A percentile compares a stretch with the other conserved stretches of the same genome.
These are phyloP conservation scores for Aspergillus ochraceus DNA, from an alignment of 2,329 filamentous ascomycete species.

Conservation along the genomic window DNA sequence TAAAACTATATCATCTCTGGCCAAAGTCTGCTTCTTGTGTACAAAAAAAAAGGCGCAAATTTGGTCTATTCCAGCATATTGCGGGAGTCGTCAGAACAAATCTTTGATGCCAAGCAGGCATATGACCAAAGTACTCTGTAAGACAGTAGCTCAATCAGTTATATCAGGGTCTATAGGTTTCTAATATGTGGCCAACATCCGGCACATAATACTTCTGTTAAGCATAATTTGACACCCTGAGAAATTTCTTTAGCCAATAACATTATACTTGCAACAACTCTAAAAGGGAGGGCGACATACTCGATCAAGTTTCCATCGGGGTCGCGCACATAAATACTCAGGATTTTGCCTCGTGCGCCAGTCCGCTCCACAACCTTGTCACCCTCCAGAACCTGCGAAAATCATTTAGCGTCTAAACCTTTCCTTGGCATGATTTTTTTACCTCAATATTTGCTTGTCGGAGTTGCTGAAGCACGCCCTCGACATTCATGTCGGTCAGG, in stretches of 20 bases:
- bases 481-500: conserved; percentile 53
- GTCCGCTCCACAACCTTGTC: conserved; percentile 55
- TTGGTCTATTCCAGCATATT: too few relatives aligned
- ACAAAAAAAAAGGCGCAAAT: too few relatives aligned
- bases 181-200: too few relatives aligned
- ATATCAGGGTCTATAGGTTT: too few relatives aligned
- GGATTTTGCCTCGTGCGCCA: conserved; percentile 55
- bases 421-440: not conserved
- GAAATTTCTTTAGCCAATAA: not conserved
- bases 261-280: not conserved
- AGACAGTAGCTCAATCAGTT: too few relatives aligned
- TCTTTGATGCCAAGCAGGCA: too few relatives aligned
- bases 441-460: conserved; percentile 45
- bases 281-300: conserved; percentile 43
- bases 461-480: conserved; percentile 42
- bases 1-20: too few relatives aligned
- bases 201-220: not conserved
- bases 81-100: too few relatives aligned
- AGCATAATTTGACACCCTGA: not conserved
- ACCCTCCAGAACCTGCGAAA: conserved; percentile 47
- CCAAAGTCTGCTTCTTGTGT: too few relatives aligned
- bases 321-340: conserved; percentile 62
- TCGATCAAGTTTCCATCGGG: conserved; percentile 64
- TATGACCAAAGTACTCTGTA: too few relatives aligned
- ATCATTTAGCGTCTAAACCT: not conserved